These are phyloP conservation scores for Collybia mongolica DNA, from an alignment of 768 basidiomycete species.

Conservation along the genomic window DNA sequence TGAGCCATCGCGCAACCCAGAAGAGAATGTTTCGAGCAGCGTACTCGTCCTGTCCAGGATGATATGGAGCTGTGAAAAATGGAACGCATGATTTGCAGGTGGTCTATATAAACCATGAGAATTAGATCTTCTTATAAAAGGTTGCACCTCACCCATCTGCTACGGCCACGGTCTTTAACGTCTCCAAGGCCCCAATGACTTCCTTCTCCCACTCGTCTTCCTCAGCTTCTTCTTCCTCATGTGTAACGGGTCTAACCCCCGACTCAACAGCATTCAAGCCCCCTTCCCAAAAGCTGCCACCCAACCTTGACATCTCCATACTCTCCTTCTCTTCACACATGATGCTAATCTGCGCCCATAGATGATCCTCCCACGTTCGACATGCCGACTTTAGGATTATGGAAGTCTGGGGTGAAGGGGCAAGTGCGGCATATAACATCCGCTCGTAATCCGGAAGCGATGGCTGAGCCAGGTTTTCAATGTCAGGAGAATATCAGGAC, in stretches of 20 bases:
- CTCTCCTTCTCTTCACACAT: conserved; percentile 81
- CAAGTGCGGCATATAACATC: conserved; percentile 85
- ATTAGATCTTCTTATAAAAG: background rate
- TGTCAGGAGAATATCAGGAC: background rate
- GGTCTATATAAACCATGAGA: conserved; percentile 33
- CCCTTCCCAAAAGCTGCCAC: conserved; percentile 81
- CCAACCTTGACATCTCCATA: conserved; percentile 61
- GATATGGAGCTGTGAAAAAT: conserved; percentile 78
- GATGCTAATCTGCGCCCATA: conserved; percentile 88
- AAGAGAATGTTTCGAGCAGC: conserved; percentile 69
- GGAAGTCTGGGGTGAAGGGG: conserved; percentile 67
- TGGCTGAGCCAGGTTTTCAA: background rate
- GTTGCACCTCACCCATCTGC: conserved; percentile 55
- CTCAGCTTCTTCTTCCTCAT: conserved; percentile 36
- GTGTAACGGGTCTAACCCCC: conserved; percentile 23
- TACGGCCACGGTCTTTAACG: conserved; percentile 54
- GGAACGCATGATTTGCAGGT: conserved; percentile 72
- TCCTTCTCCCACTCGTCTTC: conserved; percentile 70
- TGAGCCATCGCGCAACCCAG: conserved; percentile 49
- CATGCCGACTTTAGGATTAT: conserved; percentile 70
- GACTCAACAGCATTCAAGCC: conserved; percentile 48
- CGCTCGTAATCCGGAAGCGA: conserved; percentile 62
- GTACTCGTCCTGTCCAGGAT: conserved; percentile 68
- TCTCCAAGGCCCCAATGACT: conserved; percentile 49
- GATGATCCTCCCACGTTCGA: conserved; percentile 90